Conservation (phyloP, 495 filamentous ascomycete species). For the Penicillium daleae region DNA sequence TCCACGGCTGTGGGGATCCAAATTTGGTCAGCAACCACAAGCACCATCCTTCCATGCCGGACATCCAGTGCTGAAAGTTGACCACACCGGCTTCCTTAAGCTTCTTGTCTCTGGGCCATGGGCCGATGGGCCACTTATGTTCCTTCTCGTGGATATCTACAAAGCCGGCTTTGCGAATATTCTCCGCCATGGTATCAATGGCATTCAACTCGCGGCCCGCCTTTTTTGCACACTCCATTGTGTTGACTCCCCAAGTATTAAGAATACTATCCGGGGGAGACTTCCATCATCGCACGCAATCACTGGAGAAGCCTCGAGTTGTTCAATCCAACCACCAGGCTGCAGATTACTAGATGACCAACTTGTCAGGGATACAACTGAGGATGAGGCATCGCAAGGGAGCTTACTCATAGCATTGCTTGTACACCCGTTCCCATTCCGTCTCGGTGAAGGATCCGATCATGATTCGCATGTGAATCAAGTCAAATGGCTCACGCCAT, state of each 20-base stretch:
- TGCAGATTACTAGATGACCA: constrained; percentile 20
- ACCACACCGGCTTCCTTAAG: constrained; percentile 8
- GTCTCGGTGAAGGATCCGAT: constrained; percentile 2
- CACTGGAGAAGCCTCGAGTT: constrained; percentile 47
- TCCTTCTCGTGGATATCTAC: constrained; percentile 23
- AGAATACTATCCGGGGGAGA: constrained; percentile 34
- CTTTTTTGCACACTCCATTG: constrained; percentile 9
- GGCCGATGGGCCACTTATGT: constrained; percentile 13
- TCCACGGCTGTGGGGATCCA: constrained; percentile 18
- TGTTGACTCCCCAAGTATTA: constrained; percentile 13
- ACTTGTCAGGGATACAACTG: neutral
- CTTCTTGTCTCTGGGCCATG: constrained; percentile 10
- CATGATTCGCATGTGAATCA: constrained; percentile 33
- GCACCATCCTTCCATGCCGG: constrained; percentile 13
- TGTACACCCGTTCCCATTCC: constrained; percentile 12
- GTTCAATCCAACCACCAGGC: constrained; percentile 59
- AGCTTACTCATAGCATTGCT: constrained; percentile 30
- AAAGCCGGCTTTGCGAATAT: constrained; percentile 38
- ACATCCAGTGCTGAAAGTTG: constrained; percentile 13
- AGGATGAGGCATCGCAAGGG: neutral
- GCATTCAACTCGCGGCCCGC: constrained; percentile 8
- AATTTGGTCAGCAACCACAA: constrained; percentile 23
- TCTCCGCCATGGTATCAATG: constrained; percentile 15
- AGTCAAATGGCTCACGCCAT: constrained; percentile 29
- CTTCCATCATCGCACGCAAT: constrained; percentile 47